Base-by-base conservation (phyloP, 495 filamentous ascomycete genomes). In the Podospora pseudoanserina region DNA sequence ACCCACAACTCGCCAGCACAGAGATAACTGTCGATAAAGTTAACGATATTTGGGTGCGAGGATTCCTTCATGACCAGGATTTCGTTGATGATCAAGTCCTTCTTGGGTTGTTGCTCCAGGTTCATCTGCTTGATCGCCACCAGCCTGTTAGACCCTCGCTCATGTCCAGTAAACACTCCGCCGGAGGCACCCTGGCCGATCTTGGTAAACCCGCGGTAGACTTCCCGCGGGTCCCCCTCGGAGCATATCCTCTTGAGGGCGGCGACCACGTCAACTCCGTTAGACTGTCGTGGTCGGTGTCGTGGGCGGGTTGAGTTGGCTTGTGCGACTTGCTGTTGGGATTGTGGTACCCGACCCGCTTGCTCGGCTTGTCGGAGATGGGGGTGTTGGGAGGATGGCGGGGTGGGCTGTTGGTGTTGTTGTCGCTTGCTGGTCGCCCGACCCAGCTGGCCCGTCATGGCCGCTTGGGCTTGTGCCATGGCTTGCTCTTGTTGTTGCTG, bases 81-180 rank as follows among this genome's bases (percentile, higher is more conserved):
- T 75, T 99, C 95, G 76, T 99, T 98, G 80, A 99, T 97, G 71
- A 99, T 99, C 7, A 97, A 83, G 74, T 99, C 95, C 78, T 99
- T 99, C 86, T 98, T 99, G 5, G 95, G 95, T 71, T 99, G 95
- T 76, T 98, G 89, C 76, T 97, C 95, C 62, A 99, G 82, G 70
- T 99, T 98, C 95, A 99, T 99, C 83, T 99, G 95, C 79, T 99
- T 99, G 81, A 99, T 98, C 26, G 95, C 95, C 65, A 99, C 96
- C 71, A 94, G 91, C 64, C 88, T 87, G 74, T 95, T 95, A 26
- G 88, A 89, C 26, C 87, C 89, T 71, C 85, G 85, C 77, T 97
- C 91, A 76, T 94, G 93, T 1, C 95, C 95, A 13, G 93, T 97
- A 73, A 87, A 99, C 2, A 99, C 95, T 67, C 95, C 95, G 67